Conservation (phyloP, 1,284 basidiomycete species). For the Pseudozyma tsukubaensis region DNA sequence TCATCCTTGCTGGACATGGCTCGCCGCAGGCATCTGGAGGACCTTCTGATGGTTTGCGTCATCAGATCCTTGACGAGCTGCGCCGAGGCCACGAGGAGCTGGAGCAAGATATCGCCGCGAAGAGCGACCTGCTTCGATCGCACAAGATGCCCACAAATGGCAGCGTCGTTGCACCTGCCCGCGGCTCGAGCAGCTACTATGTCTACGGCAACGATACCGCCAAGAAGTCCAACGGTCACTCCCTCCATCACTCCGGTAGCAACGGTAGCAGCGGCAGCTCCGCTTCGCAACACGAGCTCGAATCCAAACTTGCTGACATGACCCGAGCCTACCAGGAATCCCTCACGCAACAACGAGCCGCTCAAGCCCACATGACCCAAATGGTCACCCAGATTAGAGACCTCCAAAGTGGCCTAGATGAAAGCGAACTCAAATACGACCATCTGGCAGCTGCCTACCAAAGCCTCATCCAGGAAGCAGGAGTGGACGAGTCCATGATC, state of each 20-base stretch:
- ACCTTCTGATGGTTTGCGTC: conserved; percentile 74
- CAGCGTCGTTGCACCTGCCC: neutral
- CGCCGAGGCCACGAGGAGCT: conserved; percentile 70
- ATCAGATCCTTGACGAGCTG: conserved; percentile 78
- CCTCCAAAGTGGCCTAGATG: conserved; percentile 80
- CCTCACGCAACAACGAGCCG: conserved; percentile 78
- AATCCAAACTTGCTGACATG: conserved; percentile 74
- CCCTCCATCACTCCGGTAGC: neutral
- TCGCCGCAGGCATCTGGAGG: conserved; percentile 22
- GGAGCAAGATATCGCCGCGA: conserved; percentile 63
- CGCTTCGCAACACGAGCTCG: conserved; percentile 71
- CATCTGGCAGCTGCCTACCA: conserved; percentile 51
- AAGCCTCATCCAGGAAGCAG: conserved; percentile 44
- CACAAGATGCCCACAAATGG: conserved; percentile 34
- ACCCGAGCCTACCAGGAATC: conserved; percentile 83
- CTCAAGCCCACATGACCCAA: conserved; percentile 83
- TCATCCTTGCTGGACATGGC: conserved; percentile 45
- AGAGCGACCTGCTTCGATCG: conserved; percentile 55
- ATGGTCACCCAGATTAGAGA: conserved; percentile 86
- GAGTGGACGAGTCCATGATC: conserved; percentile 52
- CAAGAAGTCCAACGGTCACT: conserved; percentile 6
- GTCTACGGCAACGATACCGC: conserved; percentile 51
- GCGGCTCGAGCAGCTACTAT: conserved; percentile 48
- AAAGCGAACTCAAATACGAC: conserved; percentile 74
- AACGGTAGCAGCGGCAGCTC: too few relatives aligned